Conservation (phyloP, 2,329 filamentous ascomycete genomes). For the Lachnellula cervina region DNA sequence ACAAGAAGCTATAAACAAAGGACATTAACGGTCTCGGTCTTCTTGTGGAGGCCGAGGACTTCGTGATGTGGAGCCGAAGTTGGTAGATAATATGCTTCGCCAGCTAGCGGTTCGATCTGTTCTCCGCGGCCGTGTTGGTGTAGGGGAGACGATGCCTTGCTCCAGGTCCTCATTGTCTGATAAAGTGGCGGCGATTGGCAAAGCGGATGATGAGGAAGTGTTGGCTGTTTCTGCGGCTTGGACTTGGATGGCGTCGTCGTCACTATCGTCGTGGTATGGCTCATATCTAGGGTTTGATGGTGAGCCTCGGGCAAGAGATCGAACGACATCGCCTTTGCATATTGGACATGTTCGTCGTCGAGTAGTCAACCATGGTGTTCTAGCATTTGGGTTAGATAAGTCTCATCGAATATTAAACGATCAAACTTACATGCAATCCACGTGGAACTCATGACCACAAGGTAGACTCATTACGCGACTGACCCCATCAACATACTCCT, state of each 20-base stretch:
- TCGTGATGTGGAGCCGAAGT: constrained; percentile 21
- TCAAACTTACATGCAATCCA: constrained; percentile 87
- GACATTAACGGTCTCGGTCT: constrained; percentile 25
- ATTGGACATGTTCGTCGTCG: constrained; percentile 96
- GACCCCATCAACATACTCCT: constrained; percentile 93
- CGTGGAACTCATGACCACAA: constrained; percentile 97
- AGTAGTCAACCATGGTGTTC: constrained; percentile 94
- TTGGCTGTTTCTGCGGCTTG: constrained; percentile 41
- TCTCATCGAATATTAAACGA: neutral
- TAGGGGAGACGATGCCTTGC: constrained; percentile 20
- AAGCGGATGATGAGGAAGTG: constrained; percentile 42
- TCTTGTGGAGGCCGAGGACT: constrained; percentile 20
- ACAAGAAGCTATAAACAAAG: constrained; percentile 5
- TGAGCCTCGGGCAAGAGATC: constrained; percentile 50
- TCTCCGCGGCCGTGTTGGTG: constrained; percentile 15
- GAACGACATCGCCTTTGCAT: constrained; percentile 94
- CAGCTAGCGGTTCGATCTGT: constrained; percentile 17
- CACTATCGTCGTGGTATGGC: constrained; percentile 36
- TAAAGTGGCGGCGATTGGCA: constrained; percentile 17
- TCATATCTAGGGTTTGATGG: constrained; percentile 30
- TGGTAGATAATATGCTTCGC: constrained; percentile 21
- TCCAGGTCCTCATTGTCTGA: constrained; percentile 22
- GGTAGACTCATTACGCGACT: constrained; percentile 95
- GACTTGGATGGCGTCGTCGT: constrained; percentile 40
- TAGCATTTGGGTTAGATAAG: constrained; percentile 34